phyloP scores from a whole-genome alignment of 2,329 filamentous ascomycete genomes.

The Lomentospora prolificans region DNA sequence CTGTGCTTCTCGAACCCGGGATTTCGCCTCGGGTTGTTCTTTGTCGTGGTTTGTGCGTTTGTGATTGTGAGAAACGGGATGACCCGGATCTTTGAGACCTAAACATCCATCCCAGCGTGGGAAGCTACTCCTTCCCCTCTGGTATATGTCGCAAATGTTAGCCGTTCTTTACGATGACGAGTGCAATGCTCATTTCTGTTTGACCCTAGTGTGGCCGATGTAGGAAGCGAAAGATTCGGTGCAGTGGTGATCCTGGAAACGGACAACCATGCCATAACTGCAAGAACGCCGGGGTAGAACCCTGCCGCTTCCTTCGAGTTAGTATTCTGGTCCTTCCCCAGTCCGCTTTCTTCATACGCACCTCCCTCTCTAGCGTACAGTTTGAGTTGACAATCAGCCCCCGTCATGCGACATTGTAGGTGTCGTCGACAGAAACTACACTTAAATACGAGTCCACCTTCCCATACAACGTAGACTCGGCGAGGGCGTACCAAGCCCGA shows the following conservation, averaged over 20 bases:
- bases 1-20: neutral
- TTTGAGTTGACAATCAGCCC: neutral
- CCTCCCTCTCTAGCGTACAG: neutral
- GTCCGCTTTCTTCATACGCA: neutral
- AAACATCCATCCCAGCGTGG: neutral
- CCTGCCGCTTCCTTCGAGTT: slow-evolving; percentile 77
- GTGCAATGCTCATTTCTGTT: no score
- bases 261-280: slow-evolving; percentile 78
- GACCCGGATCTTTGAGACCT: neutral
- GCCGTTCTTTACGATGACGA: no score
- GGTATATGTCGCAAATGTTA: no score
- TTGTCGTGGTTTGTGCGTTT: neutral
- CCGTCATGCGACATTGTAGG: slow-evolving; percentile 16
- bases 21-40: neutral
- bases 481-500: slow-evolving; percentile 23
- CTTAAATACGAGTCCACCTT: slow-evolving; percentile 23
- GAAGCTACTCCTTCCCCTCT: neutral
- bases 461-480: slow-evolving; percentile 26
- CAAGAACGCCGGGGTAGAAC: slow-evolving; percentile 58
- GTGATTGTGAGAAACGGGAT: neutral
- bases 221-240: slow-evolving; percentile 88
- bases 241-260: slow-evolving; percentile 73
- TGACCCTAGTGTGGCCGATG: slow-evolving; percentile 68
- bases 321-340: slow-evolving; percentile 13
- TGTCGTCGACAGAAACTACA: slow-evolving; percentile 27